Base-by-base conservation (phyloP, 345 rosid genomes). In the Acer negundo region DNA sequence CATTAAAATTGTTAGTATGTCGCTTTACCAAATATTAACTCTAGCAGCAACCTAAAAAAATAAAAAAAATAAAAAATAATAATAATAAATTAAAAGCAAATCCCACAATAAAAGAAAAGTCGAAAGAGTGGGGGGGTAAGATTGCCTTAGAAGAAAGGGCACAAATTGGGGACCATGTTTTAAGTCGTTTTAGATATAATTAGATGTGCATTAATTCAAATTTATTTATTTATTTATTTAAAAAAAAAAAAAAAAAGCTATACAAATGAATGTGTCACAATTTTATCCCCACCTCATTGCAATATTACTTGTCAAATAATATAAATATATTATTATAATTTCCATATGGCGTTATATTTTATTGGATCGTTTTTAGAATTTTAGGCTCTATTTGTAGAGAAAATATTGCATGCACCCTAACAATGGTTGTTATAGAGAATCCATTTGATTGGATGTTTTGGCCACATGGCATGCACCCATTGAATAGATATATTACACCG, bases 101-200 rank as follows among this genome's bases (percentile, higher is more conserved):
- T 65, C 80, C 78, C 51, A 55, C 69, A 35, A 26, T 10, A 28
- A 61, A 3, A 59, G 59, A 56, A 26, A 77, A 72, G 19, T 40
- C 9, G 83, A 74, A 64, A 67, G 75, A 67, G 75, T 12, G 11
- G 1, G 15, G 68, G 59, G 55, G 13, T 47, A 59, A 75, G 77
- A 56, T 80, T 81, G 65, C 83, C 83, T 75, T 62, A 16, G 67
- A 78, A 79, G 82, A 10, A 7, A 72, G 82, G 82, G 83, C 78
- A 75, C 47, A 13, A 59, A 24, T 51, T 61, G 78, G 82, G 84
- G 83, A 77, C 86, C 83, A 79, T 67, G 7, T 73, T 74, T 44
- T 1, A 23, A 26, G 10, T 49, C 4, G 17, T 75, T 69, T 59
- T 20, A 19, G 63, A n/a, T 59, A 59, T 56, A n/a, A 56, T 19